Percentiles rank a stretch among this genome's conserved stretches.
Conservation (phyloP, 441 rosid genomes). For the Caryocar brasiliense region DNA sequence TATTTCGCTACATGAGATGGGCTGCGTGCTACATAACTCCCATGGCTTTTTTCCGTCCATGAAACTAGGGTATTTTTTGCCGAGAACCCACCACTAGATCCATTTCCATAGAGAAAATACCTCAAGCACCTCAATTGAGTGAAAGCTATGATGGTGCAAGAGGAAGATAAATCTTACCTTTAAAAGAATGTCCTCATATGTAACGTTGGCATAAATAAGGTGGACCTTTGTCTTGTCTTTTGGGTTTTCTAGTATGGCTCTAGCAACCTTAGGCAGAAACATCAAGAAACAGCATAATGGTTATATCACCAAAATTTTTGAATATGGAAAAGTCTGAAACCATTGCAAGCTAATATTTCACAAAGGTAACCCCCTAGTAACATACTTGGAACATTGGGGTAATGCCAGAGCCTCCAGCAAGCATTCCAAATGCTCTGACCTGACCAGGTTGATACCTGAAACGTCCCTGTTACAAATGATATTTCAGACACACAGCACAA, state of each 20-base stretch:
- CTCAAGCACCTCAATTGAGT: background rate
- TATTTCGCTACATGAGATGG: too few species aligned
- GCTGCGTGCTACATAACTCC: too few species aligned
- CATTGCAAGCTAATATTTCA: background rate
- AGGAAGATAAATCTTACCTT: constrained; percentile 33
- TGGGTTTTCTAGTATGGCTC: constrained; percentile 80
- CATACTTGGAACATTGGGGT: constrained; percentile 98
- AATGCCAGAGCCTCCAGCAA: constrained; percentile 95
- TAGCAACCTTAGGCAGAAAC: constrained; percentile 46
- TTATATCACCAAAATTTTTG: background rate
- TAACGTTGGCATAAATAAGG: constrained; percentile 81
- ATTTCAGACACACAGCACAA: background rate
- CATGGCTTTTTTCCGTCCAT: too few species aligned
- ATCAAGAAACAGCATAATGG: constrained; percentile 4
- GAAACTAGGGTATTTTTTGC: too few species aligned
- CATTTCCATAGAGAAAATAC: too few species aligned
- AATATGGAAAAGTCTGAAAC: background rate
- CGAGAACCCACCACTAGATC: too few species aligned
- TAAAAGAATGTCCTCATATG: constrained; percentile 71
- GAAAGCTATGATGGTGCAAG: background rate
- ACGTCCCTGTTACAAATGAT: constrained; percentile 50
- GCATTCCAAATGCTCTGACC: constrained; percentile 88
- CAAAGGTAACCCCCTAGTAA: background rate
- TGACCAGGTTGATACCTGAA: constrained; percentile 74
- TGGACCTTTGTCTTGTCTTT: constrained; percentile 64